Conservation (phyloP, 371 early-diverging fungal species). For the Sanchytrium tribonematis region DNA sequence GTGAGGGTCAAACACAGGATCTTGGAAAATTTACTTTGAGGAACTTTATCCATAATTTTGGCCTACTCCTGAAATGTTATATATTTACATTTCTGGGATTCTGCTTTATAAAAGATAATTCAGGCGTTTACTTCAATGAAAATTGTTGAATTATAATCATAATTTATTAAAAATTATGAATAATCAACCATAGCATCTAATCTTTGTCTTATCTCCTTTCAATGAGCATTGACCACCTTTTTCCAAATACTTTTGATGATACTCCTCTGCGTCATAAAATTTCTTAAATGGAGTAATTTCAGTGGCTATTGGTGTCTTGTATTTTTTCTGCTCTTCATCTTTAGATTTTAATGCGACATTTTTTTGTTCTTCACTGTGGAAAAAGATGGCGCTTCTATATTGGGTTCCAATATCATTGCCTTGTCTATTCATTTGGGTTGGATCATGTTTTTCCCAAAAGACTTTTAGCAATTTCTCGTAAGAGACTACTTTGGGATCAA, state of each 20-base stretch:
- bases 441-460: conserved; percentile 63
- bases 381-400: conserved; percentile 64
- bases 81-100: no score
- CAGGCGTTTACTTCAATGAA: no score
- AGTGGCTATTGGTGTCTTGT: conserved; percentile 28
- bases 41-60: no score
- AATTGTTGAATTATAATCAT: no score
- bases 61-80: no score
- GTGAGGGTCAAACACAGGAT: no score
- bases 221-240: not conserved
- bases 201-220: not conserved
- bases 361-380: conserved; percentile 38
- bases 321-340: conserved; percentile 26
- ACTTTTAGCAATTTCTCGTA: conserved; percentile 41
- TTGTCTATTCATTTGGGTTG: conserved; percentile 18
- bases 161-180: no score
- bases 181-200: not conserved
- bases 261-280: conserved; percentile 65
- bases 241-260: conserved; percentile 25
- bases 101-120: no score
- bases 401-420: conserved; percentile 46
- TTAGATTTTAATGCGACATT: conserved; percentile 36
- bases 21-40: no score
- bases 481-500: conserved; percentile 31
- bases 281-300: conserved; percentile 32